Percentiles rank a stretch among this genome's conserved stretches.
Conservation (phyloP, 2,329 filamentous ascomycete species). For the Ramularia endophylla region DNA sequence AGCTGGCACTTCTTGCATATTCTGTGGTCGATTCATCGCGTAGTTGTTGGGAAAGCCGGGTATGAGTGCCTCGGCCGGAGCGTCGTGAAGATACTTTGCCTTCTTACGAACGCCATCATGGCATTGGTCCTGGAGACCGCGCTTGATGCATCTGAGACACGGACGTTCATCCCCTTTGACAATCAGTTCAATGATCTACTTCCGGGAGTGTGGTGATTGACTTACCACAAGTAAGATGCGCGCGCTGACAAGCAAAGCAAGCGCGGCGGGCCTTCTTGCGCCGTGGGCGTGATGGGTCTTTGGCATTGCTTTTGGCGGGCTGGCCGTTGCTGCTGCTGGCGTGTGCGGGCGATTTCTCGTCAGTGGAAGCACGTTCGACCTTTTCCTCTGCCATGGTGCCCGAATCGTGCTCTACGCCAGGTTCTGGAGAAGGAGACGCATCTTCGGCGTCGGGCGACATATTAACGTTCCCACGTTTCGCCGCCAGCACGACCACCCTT, state of each 20-base stretch:
- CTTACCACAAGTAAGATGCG: constrained; percentile 97
- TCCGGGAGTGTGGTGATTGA: constrained; percentile 24
- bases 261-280: constrained; percentile 94
- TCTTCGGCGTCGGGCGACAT: constrained; percentile 46
- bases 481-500: constrained; percentile 16
- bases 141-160: constrained; percentile 89
- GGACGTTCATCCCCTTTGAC: constrained; percentile 82
- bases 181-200: constrained; percentile 14
- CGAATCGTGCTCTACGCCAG: constrained; percentile 36
- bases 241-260: constrained; percentile 94
- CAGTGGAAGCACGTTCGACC: constrained; percentile 33
- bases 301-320: constrained; percentile 49
- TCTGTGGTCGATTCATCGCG: constrained; percentile 28
- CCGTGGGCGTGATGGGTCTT: constrained; percentile 82
- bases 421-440: constrained; percentile 43
- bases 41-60: constrained; percentile 74
- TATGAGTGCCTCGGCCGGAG: constrained; percentile 79
- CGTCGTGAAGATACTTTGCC: constrained; percentile 97
- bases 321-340: constrained; percentile 29
- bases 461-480: constrained; percentile 35
- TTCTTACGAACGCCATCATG: constrained; percentile 98
- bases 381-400: constrained; percentile 40
- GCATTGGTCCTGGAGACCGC: constrained; percentile 82
- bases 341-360: constrained; percentile 32
- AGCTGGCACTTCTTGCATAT: constrained; percentile 17